Evolutionary conservation across 257 asterid species (phyloP).

Genomic region (Solanum ossicruentum): DNA sequence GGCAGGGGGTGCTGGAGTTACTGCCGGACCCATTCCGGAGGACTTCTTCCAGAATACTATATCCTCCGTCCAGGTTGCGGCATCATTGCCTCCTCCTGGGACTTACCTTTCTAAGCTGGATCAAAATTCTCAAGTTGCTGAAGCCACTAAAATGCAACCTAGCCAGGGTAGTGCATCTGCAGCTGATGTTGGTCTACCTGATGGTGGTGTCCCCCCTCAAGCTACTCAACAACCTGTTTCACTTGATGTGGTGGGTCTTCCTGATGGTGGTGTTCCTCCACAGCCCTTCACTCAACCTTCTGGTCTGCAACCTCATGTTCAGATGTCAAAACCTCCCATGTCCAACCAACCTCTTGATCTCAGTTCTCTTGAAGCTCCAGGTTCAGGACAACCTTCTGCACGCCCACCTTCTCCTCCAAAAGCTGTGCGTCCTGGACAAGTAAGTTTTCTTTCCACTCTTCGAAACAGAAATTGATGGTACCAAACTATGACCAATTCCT

Average conservation of each 20-base stretch:
- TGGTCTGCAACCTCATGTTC: conserved; percentile 33
- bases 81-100: conserved; percentile 82
- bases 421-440: conserved; percentile 99
- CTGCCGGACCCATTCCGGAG: conserved; percentile 87
- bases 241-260: conserved; percentile 58
- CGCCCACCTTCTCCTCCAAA: conserved; percentile 75
- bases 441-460: conserved; percentile 10
- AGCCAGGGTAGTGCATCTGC: conserved; percentile 37
- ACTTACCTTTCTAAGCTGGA: conserved; percentile 59
- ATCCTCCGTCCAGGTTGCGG: conserved; percentile 81
- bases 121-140: conserved; percentile 43
- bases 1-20: conserved; percentile 47
- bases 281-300: conserved; percentile 37
- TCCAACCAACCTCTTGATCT: conserved; percentile 84
- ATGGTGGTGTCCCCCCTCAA: conserved; percentile 73
- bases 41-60: conserved; percentile 95
- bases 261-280: conserved; percentile 83
- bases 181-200: conserved; percentile 47
- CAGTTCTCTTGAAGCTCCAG: conserved; percentile 88
- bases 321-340: conserved; percentile 28
- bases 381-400: conserved; percentile 47
- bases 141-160: conserved; percentile 28
- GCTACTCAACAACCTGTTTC: conserved; percentile 51
- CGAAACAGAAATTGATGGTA: neutral
- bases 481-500: neutral